A percentile compares a stretch with the other conserved stretches of the same genome.
Conservation (phyloP, 108 stramenopile species). For the Nitzschia sp. region DNA sequence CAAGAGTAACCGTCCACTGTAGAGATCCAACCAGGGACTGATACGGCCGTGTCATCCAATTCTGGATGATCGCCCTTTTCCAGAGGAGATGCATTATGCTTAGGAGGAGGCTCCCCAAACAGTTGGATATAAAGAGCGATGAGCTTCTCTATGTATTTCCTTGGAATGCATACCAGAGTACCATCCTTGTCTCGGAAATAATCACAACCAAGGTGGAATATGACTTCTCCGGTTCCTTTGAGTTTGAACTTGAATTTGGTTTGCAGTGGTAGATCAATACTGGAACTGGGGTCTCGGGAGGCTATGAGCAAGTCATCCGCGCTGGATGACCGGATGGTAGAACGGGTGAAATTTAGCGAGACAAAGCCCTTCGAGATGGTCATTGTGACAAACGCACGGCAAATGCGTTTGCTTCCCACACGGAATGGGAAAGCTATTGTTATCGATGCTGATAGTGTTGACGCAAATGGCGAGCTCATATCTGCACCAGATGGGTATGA, state of each 20-base stretch:
- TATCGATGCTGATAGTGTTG: too few species aligned
- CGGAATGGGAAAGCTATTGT: too few species aligned
- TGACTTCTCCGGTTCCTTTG: constrained; percentile 21
- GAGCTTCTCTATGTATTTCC: constrained; percentile 30
- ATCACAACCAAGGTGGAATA: constrained; percentile 17
- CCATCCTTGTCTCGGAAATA: constrained; percentile 18
- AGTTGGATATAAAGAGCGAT: constrained; percentile 11
- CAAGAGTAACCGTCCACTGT: constrained; percentile 33
- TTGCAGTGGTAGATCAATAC: too few species aligned
- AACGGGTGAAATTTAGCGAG: too few species aligned
- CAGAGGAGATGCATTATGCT: background rate
- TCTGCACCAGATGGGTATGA: too few species aligned
- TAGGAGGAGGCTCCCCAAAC: constrained; percentile 23
- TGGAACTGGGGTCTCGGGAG: too few species aligned
- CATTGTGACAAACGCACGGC: too few species aligned
- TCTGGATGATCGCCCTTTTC: constrained; percentile 14
- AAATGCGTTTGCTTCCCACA: too few species aligned
- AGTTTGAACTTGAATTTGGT: constrained; percentile 28
- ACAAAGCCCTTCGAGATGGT: too few species aligned
- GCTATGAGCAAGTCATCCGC: too few species aligned
- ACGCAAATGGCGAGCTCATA: too few species aligned
- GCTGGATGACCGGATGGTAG: too few species aligned
- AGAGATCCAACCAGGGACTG: constrained; percentile 16
- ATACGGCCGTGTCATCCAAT: constrained; percentile 4
- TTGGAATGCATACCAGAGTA: constrained; percentile 1